Percentiles rank a stretch among this genome's conserved stretches.
These are phyloP conservation scores for Saccharomycopsis malanga DNA, from an alignment of 805 yeast genomes.

Conservation along the genomic window DNA sequence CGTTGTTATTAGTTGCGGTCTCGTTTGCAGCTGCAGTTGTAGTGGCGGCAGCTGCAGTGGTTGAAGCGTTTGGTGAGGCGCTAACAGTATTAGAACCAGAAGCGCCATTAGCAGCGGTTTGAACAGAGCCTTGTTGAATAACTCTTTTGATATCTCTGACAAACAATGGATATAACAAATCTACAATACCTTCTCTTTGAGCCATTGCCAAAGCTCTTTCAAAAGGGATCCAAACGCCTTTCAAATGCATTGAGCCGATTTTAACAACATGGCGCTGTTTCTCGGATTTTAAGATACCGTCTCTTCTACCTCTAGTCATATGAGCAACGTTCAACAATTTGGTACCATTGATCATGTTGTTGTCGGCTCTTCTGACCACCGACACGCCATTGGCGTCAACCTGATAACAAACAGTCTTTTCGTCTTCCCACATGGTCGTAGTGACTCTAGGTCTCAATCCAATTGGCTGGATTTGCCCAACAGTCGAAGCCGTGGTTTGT, in stretches of 20 bases:
- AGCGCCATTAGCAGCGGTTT: slow-evolving; percentile 1
- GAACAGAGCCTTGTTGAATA: slow-evolving; percentile 8
- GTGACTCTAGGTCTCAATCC: slow-evolving; percentile 54
- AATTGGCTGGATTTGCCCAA: slow-evolving; percentile 35
- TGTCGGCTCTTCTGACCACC: slow-evolving; percentile 64
- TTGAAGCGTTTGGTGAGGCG: background rate
- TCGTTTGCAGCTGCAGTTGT: slow-evolving; percentile 5
- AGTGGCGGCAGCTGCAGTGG: slow-evolving; percentile 3
- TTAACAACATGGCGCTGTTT: slow-evolving; percentile 63
- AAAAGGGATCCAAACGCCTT: slow-evolving; percentile 73
- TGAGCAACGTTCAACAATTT: slow-evolving; percentile 62
- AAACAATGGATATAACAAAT: slow-evolving; percentile 48
- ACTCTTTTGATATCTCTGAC: slow-evolving; percentile 54
- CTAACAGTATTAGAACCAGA: slow-evolving; percentile 1
- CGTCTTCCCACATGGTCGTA: slow-evolving; percentile 74
- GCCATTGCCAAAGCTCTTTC: slow-evolving; percentile 66
- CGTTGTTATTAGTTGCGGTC: background rate
- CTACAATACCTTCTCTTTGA: slow-evolving; percentile 58
- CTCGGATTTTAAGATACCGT: slow-evolving; percentile 61
- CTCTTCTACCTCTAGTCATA: slow-evolving; percentile 68
- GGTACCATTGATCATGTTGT: slow-evolving; percentile 68
- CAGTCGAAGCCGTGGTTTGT: slow-evolving; percentile 13
- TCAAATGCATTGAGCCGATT: slow-evolving; percentile 68
- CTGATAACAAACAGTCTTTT: slow-evolving; percentile 62
- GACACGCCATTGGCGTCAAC: slow-evolving; percentile 63